Conservation (phyloP, 805 yeast species). For the Tetrapisispora phaffii region DNA sequence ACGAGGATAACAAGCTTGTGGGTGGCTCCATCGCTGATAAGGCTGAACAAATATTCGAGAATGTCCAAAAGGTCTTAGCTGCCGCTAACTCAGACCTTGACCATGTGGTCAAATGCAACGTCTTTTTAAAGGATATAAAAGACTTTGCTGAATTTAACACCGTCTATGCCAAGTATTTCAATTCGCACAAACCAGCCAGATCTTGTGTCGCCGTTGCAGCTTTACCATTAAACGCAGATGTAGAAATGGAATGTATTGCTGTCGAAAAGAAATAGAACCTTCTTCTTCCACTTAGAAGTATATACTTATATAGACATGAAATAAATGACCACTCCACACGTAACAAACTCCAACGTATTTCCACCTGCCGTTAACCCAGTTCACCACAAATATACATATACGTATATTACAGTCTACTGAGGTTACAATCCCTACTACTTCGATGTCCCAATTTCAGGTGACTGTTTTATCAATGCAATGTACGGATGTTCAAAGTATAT, state of each 20-base stretch:
- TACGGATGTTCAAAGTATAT: neutral
- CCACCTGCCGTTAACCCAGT: too few species aligned
- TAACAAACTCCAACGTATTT: too few species aligned
- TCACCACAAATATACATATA: too few species aligned
- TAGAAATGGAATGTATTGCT: conserved; percentile 87
- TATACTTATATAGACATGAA: too few species aligned
- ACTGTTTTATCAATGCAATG: neutral
- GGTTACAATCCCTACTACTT: neutral
- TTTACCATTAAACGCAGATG: conserved; percentile 76
- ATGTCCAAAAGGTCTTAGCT: conserved; percentile 59
- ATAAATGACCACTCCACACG: too few species aligned
- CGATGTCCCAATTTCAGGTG: neutral
- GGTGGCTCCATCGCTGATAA: conserved; percentile 65
- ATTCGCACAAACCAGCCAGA: conserved; percentile 82
- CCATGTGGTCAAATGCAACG: conserved; percentile 73
- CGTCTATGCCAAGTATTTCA: conserved; percentile 69
- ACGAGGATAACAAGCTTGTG: conserved; percentile 67
- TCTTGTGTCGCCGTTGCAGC: conserved; percentile 90
- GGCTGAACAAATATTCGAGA: conserved; percentile 62
- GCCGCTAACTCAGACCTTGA: conserved; percentile 77
- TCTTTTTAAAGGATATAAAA: conserved; percentile 82
- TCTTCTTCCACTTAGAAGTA: neutral
- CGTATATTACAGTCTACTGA: too few species aligned
- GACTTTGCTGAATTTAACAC: conserved; percentile 75
- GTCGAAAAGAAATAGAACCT: conserved; percentile 37